Base-by-base conservation (phyloP, 1,284 basidiomycete genomes). In the Boletus austroedulis region DNA sequence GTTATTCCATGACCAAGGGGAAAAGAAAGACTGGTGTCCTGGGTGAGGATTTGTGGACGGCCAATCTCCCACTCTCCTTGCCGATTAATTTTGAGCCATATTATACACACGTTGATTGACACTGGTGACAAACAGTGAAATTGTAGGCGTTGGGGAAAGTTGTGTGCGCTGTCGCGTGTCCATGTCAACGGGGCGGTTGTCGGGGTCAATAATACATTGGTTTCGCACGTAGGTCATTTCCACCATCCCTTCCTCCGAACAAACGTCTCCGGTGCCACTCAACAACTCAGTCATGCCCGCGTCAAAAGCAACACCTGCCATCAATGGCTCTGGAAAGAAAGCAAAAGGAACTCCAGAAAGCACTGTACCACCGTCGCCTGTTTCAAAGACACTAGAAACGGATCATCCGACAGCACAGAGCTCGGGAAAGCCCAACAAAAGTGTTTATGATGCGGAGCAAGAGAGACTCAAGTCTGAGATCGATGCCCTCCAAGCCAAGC, bases 391-490 rank as follows among this genome's bases (percentile, higher is more conserved):
- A 59, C 49, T 63, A 67, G 78, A 80, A 65, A 73, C 76, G 65
- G 80, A 81, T 47, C 67, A 65, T 41, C 56, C 75, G n/a, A 67
- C 75, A 60, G 67, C 76, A 48, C 67, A 73, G 40, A 69, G 70
- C 53, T 62, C 70, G 49, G 84, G 82, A 47, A 91, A 80, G 73
- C 94, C 94, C 32, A 94, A 95, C 80, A 93, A 93, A 76, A 80
- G 79, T 48, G 77, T 76, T 32, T 90, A 90, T 73, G 90, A 95
- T 61, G 82, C 80, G 24, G 93, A 96, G 76, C 94, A 96, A 77
- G 86, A 90, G 50, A 84, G 76, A 65, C 76, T 95, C 65, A 94
- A 90, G 76, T 76, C 81, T 40, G 89, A 95, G 70, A 95, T 97
- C 67, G 93, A 94, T 57, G 81, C 76, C 50, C 75, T 93, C 51